phyloP scores from a whole-genome alignment of 2,329 filamentous ascomycete species.

The Xylaria sp. region DNA sequence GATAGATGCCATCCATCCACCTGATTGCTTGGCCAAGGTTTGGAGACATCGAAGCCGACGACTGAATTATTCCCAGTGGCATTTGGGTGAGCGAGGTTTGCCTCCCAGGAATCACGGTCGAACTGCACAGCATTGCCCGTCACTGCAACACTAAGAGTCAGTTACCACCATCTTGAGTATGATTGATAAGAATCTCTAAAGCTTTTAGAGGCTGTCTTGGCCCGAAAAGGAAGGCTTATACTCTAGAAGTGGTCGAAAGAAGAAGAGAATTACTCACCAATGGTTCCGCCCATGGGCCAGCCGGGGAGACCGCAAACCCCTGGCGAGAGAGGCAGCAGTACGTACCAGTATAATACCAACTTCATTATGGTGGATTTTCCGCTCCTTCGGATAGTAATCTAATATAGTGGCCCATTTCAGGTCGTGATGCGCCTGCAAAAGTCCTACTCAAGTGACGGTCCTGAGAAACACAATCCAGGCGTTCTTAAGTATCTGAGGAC shows the following conservation, averaged over 20 bases:
- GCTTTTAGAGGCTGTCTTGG: no score
- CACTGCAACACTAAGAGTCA: no score
- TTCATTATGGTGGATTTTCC: conserved; percentile 7
- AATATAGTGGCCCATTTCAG: conserved; percentile 11
- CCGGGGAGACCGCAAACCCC: conserved; percentile 50
- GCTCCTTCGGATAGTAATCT: background rate
- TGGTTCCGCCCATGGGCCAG: conserved; percentile 51
- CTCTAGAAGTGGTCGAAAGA: no score
- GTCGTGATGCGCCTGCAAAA: background rate
- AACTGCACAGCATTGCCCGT: conserved; percentile 43
- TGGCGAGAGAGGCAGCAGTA: conserved; percentile 9
- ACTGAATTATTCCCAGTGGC: conserved; percentile 37
- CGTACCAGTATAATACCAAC: background rate
- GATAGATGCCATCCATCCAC: conserved; percentile 55
- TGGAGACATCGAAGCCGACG: conserved; percentile 46
- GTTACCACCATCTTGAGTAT: no score
- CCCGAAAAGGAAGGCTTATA: no score
- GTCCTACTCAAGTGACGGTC: background rate
- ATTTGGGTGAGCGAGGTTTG: conserved; percentile 56
- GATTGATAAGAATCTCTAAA: no score
- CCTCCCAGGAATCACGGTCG: conserved; percentile 41
- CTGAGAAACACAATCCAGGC: background rate
- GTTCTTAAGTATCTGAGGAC: background rate
- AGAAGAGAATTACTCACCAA: no score
- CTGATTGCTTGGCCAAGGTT: conserved; percentile 60